Evolutionary conservation across 495 filamentous ascomycete genomes (phyloP).

Genomic region (Hypoxylon trugodes): DNA sequence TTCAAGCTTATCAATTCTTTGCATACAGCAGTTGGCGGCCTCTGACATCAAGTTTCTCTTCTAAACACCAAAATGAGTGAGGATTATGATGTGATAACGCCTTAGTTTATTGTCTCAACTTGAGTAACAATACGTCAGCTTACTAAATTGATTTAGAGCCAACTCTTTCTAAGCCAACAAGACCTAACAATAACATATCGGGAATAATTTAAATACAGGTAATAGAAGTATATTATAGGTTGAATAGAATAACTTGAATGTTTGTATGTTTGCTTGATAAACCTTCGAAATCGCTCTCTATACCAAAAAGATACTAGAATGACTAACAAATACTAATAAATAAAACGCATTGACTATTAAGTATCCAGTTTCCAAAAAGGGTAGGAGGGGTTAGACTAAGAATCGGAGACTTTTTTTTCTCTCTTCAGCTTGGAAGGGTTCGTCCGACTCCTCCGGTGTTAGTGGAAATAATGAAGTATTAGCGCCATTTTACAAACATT

Average conservation of each 20-base stretch:
- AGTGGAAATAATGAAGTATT: too few species aligned
- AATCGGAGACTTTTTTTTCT: slow-evolving; percentile 20
- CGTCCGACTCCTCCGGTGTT: too few species aligned
- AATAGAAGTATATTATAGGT: too few species aligned
- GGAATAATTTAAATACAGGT: too few species aligned
- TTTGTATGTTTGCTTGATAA: neutral
- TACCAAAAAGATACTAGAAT: neutral
- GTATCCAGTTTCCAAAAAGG: slow-evolving; percentile 18
- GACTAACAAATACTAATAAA: neutral
- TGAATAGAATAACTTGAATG: too few species aligned
- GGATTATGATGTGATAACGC: slow-evolving; percentile 28
- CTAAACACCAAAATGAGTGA: neutral
- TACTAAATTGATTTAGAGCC: slow-evolving; percentile 9
- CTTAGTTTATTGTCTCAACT: slow-evolving; percentile 12
- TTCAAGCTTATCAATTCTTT: slow-evolving; percentile 26
- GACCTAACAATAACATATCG: neutral
- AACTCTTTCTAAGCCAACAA: neutral
- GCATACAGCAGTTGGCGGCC: slow-evolving; percentile 17
- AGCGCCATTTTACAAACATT: too few species aligned
- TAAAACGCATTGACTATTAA: slow-evolving; percentile 8
- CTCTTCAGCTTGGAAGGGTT: slow-evolving; percentile 9
- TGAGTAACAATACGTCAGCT: slow-evolving; percentile 13
- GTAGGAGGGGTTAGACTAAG: slow-evolving; percentile 25
- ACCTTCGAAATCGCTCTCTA: slow-evolving; percentile 11
- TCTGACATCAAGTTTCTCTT: slow-evolving; percentile 1